Evolutionary conservation across 768 basidiomycete species (phyloP).

Genomic region (Leccinum olivaceopallidum): DNA sequence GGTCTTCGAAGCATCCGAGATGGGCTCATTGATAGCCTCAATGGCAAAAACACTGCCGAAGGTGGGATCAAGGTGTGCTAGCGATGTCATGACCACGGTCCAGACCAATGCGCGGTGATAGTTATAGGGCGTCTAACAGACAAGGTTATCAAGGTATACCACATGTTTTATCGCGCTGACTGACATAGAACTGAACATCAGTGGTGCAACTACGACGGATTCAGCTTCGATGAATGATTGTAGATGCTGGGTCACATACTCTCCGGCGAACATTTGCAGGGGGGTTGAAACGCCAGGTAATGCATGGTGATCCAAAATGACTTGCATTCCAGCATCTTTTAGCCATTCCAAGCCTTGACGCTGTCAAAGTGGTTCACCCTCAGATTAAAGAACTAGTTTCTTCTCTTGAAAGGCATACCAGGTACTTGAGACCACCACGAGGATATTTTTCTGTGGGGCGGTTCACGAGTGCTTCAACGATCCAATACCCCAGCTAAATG

Average conservation of each 20-base stretch:
- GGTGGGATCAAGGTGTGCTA: slow-evolving; percentile 67
- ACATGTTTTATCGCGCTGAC: slow-evolving; percentile 16
- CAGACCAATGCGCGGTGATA: slow-evolving; percentile 79
- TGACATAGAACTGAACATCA: slow-evolving; percentile 73
- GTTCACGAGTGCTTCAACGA: slow-evolving; percentile 71
- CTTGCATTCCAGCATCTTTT: slow-evolving; percentile 60
- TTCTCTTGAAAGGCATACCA: slow-evolving; percentile 43
- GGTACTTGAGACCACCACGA: slow-evolving; percentile 63
- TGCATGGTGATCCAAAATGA: slow-evolving; percentile 70
- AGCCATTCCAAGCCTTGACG: slow-evolving; percentile 63
- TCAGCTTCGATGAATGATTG: slow-evolving; percentile 3
- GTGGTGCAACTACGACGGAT: slow-evolving; percentile 53
- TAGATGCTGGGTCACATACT: slow-evolving; percentile 37
- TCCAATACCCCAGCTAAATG: slow-evolving; percentile 77
- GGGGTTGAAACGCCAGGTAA: slow-evolving; percentile 67
- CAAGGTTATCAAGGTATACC: slow-evolving; percentile 1
- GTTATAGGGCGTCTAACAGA: slow-evolving; percentile 56
- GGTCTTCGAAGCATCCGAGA: slow-evolving; percentile 67
- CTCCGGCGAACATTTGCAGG: slow-evolving; percentile 67
- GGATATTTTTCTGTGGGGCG: slow-evolving; percentile 62
- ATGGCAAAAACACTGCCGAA: slow-evolving; percentile 69
- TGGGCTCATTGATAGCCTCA: slow-evolving; percentile 77
- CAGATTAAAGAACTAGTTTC: background rate
- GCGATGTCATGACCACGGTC: slow-evolving; percentile 75
- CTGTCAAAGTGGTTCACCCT: slow-evolving; percentile 35